Evolutionary conservation across 768 basidiomycete genomes (phyloP), one percentile per base, ranked within the genome.

Genomic region (Lactifluus subvellereus): DNA sequence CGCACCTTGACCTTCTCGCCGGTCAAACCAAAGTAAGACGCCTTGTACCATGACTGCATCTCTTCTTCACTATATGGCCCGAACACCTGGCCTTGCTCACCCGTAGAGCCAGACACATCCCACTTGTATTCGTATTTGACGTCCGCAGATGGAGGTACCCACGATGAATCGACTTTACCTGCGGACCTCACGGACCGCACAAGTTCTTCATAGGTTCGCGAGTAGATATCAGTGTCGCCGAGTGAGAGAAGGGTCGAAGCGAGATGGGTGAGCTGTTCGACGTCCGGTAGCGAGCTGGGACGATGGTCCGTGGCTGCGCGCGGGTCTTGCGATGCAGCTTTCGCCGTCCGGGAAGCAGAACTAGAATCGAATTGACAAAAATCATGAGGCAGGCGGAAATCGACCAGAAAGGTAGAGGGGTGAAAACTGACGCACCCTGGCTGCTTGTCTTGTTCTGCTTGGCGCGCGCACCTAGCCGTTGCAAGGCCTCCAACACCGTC

Each of bases 161-260:
- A 94, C 55, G 80, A 77, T 2, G 77, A 69, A 42, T 83, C 80
- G 47, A 94, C 89, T 32, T 75, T 77, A 43, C 89, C 91, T 6
- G 89, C 85, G 4, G 84, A 79, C 37, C 90, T 84, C 22, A 94
- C 82, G 43, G 80, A 77, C 61, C 89, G 86, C 20, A 96, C 84
- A 56, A 96, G 80, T 70, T 91, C 87, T 68, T 94, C 91, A 71
- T 91, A 91, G 0, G 89, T 88, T 72, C 83, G 86, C 45, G 86
- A 88, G 75, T 95, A 96, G 59, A 95, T 82, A 69, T 95, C 92
- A 18, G 82, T 79, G 65, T 96, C 91, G 27, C 91, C 91, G 14
- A 93, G 80, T 0, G 88, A 86, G 85, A 96, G 88, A 66, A 95
- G 82, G 42, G 80, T 86, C n/a, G 91, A 94, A 6, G 93, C 91